These are phyloP conservation scores for Aureobasidium zeae DNA, from an alignment of 2,329 filamentous ascomycete species.

Conservation along the genomic window DNA sequence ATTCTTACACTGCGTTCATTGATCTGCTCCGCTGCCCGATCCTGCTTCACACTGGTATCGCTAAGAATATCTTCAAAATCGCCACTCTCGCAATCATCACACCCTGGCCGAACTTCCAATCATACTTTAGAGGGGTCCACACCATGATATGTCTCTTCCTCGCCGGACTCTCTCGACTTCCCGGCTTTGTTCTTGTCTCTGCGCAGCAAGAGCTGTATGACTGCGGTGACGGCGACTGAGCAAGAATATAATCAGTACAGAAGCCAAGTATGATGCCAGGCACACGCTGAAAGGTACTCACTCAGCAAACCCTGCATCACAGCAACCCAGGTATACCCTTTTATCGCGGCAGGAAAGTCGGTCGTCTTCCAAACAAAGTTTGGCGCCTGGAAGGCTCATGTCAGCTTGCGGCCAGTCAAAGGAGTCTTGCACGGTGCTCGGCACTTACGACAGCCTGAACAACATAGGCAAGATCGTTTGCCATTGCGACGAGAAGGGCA, in stretches of 20 bases:
- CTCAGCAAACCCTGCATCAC: constrained; percentile 7
- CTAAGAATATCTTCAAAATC: no score
- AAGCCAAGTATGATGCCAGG: not conserved
- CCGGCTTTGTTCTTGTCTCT: not conserved
- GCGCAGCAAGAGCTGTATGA: not conserved
- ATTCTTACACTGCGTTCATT: no score
- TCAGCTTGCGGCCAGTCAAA: not conserved
- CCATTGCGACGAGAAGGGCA: constrained; percentile 7
- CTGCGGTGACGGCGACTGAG: constrained; percentile 7
- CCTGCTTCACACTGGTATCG: no score
- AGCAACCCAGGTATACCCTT: constrained; percentile 6
- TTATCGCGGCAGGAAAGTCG: constrained; percentile 5
- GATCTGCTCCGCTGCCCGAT: no score
- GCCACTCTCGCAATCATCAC: no score
- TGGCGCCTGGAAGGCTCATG: not conserved
- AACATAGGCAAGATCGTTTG: constrained; percentile 12
- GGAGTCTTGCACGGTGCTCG: not conserved
- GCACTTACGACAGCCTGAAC: constrained; percentile 7
- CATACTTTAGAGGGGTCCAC: constrained; percentile 51
- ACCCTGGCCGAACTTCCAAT: no score
- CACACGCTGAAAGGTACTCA: not conserved
- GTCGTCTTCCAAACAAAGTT: constrained; percentile 13
- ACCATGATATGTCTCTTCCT: no score
- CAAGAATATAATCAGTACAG: not conserved
- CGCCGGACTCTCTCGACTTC: no score